These are phyloP conservation scores for Jatropha podagrica DNA, from an alignment of 441 rosid genomes.

Conservation along the genomic window DNA sequence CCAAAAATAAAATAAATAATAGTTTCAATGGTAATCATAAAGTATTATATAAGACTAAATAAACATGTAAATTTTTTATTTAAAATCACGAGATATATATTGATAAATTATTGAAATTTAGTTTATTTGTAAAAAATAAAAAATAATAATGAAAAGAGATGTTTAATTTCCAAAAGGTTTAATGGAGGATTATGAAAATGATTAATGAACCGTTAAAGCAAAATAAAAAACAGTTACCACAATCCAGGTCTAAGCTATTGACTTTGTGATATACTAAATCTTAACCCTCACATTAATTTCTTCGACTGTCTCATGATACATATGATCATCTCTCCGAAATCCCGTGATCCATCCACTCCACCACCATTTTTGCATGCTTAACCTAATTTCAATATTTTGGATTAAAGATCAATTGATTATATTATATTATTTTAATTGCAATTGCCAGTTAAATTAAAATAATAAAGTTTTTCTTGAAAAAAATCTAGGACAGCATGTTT, in stretches of 20 bases:
- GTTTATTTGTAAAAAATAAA: no score
- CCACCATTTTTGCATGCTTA: background rate
- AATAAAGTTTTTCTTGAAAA: background rate
- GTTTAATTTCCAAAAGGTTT: no score
- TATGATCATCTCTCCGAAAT: background rate
- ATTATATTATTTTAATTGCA: background rate
- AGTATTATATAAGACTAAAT: no score
- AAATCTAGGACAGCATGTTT: background rate
- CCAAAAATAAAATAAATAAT: no score
- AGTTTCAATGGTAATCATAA: no score
- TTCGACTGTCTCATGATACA: background rate
- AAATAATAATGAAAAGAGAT: no score
- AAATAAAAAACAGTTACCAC: constrained; percentile 10
- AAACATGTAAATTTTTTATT: no score
- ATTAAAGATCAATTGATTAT: background rate
- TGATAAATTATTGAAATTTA: no score
- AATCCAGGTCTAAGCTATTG: background rate
- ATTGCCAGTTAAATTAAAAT: background rate
- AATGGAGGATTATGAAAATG: background rate
- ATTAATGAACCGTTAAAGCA: constrained; percentile 11
- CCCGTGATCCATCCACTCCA: background rate
- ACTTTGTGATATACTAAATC: background rate
- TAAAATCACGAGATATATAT: no score
- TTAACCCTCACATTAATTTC: background rate
- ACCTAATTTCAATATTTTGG: background rate